phyloP scores from a whole-genome alignment of 129 eudicot species.

The Deinandra increscens region DNA sequence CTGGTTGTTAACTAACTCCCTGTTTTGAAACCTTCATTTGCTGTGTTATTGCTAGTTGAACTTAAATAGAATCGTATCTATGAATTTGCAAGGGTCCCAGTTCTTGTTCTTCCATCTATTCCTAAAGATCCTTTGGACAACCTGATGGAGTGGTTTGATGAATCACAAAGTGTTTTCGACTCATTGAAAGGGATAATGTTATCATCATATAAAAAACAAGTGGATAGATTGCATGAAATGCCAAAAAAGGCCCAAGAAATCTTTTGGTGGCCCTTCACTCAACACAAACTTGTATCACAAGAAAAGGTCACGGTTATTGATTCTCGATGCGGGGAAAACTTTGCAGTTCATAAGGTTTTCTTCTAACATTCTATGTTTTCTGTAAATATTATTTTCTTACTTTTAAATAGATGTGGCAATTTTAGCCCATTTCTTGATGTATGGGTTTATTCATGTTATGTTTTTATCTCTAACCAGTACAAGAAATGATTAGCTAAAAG shows the following conservation, averaged over 20 bases:
- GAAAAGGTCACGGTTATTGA: slow-evolving; percentile 86
- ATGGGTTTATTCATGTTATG: not conserved
- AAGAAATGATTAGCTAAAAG: not conserved
- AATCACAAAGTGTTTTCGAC: slow-evolving; percentile 56
- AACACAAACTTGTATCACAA: slow-evolving; percentile 83
- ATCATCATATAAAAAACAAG: slow-evolving; percentile 55
- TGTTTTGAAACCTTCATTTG: not conserved
- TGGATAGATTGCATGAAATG: slow-evolving; percentile 66
- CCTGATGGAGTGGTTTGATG: slow-evolving; percentile 77
- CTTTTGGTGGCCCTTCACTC: slow-evolving; percentile 99
- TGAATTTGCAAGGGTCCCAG: slow-evolving; percentile 67
- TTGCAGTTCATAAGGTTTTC: slow-evolving; percentile 86
- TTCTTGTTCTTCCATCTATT: slow-evolving; percentile 82
- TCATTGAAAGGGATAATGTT: slow-evolving; percentile 63
- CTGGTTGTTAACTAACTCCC: not conserved
- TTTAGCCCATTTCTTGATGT: not conserved
- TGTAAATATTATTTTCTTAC: not conserved
- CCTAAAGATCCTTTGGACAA: slow-evolving; percentile 74
- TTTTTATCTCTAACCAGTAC: not conserved
- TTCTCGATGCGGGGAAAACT: slow-evolving; percentile 97
- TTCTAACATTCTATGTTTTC: slow-evolving; percentile 2
- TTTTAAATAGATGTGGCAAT: not conserved
- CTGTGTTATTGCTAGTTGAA: not conserved
- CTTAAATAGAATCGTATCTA: slow-evolving; percentile 9
- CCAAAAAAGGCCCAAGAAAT: slow-evolving; percentile 72